A percentile compares a stretch with the other conserved stretches of the same genome.
Conservation (phyloP, 208 protist species). For the Leishmania mexicana region DNA sequence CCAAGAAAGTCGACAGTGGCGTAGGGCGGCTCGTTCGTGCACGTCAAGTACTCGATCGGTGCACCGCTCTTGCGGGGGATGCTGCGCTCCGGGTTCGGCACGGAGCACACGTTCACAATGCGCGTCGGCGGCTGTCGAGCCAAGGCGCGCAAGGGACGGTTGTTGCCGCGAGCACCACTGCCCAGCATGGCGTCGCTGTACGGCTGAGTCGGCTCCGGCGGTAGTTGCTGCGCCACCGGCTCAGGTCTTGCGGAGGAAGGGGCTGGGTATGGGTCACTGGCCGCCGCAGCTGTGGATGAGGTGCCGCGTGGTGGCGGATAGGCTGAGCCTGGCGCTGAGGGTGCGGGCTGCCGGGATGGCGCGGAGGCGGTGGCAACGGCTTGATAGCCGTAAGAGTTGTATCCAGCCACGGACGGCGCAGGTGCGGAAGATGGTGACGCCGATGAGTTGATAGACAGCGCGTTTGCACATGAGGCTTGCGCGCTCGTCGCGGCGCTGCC, state of each 20-base stretch:
- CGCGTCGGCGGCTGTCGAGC: conserved; percentile 45
- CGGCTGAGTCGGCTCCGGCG: neutral
- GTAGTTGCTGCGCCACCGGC: neutral
- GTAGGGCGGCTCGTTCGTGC: conserved; percentile 63
- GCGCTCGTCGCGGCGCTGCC: conserved; percentile 16
- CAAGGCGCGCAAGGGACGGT: conserved; percentile 18
- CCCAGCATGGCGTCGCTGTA: neutral
- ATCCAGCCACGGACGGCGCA: conserved; percentile 4
- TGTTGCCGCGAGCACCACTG: neutral
- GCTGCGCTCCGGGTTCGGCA: conserved; percentile 63
- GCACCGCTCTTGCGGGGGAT: conserved; percentile 44
- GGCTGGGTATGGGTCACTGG: conserved; percentile 7
- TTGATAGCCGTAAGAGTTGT: conserved; percentile 23
- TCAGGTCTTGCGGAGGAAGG: neutral
- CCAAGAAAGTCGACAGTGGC: conserved; percentile 75
- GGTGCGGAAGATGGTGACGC: conserved; percentile 4
- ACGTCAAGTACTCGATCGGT: conserved; percentile 46
- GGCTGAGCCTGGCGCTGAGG: conserved; percentile 2
- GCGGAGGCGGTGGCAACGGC: neutral
- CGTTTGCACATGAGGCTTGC: conserved; percentile 3
- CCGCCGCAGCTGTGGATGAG: neutral
- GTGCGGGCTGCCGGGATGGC: neutral
- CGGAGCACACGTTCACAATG: conserved; percentile 50
- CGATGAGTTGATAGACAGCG: conserved; percentile 24
- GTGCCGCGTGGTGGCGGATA: neutral